Conservation (phyloP, 495 filamentous ascomycete species). For the Bacidia gigantensis region DNA sequence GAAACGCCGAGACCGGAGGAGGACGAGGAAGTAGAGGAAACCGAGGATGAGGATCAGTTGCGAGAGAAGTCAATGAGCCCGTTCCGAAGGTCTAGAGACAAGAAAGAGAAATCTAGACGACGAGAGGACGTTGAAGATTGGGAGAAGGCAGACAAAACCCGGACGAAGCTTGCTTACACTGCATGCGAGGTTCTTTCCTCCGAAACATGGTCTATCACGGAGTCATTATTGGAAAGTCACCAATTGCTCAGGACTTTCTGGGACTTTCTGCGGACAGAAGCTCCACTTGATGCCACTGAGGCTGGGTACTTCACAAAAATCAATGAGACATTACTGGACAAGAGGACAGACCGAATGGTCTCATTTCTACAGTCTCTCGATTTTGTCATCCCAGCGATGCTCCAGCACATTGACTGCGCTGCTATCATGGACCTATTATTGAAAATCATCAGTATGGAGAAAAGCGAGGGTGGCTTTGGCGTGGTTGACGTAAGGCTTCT, state of each 20-base stretch:
- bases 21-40: conserved; percentile 44
- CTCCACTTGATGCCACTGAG: conserved; percentile 79
- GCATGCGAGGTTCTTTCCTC: conserved; percentile 88
- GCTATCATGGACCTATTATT: conserved; percentile 98
- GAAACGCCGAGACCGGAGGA: conserved; percentile 49
- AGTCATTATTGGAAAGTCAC: conserved; percentile 77
- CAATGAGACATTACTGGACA: conserved; percentile 89
- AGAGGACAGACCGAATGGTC: conserved; percentile 95
- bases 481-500: conserved; percentile 72
- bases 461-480: conserved; percentile 77
- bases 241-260: conserved; percentile 70
- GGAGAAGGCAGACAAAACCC: conserved; percentile 70
- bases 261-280: conserved; percentile 65
- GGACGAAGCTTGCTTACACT: conserved; percentile 81
- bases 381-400: conserved; percentile 65
- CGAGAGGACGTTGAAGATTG: conserved; percentile 41
- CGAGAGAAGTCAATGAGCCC: conserved; percentile 19
- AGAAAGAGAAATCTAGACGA: conserved; percentile 31
- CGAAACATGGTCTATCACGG: conserved; percentile 90
- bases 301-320: conserved; percentile 98
- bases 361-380: conserved; percentile 72
- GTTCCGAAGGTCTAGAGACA: conserved; percentile 13
- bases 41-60: conserved; percentile 28
- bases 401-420: conserved; percentile 91
- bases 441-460: conserved; percentile 95